These are phyloP conservation scores for Berberis vulgaris DNA, from an alignment of 164 flowering plant species.

Conservation along the genomic window DNA sequence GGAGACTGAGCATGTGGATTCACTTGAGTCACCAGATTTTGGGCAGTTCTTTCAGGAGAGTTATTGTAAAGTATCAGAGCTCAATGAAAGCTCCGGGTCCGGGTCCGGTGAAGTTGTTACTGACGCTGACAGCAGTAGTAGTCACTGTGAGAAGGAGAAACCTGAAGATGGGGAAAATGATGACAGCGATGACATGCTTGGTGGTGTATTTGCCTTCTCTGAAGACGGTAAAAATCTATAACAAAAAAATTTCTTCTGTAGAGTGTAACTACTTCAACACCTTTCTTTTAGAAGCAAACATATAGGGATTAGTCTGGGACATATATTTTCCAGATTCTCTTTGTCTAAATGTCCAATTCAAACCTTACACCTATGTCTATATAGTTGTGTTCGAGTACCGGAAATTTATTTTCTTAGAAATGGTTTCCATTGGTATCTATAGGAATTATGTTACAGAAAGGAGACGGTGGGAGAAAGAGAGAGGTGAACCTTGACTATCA, in stretches of 20 bases:
- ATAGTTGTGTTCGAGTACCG: too few species aligned
- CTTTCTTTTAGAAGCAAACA: background rate
- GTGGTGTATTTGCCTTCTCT: constrained; percentile 69
- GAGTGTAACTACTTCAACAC: background rate
- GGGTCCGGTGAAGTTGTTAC: constrained; percentile 30
- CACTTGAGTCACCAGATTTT: constrained; percentile 29
- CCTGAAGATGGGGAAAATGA: constrained; percentile 45
- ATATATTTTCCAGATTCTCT: too few species aligned
- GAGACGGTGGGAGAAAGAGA: too few species aligned
- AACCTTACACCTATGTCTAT: too few species aligned
- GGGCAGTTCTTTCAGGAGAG: constrained; percentile 43
- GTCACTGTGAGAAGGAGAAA: constrained; percentile 52
- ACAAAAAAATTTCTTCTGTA: background rate
- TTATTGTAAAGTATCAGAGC: constrained; percentile 44
- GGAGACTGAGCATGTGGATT: constrained; percentile 22
- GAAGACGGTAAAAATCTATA: constrained; percentile 47
- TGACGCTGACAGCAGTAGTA: constrained; percentile 44
- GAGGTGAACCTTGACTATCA: too few species aligned
- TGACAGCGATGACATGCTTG: constrained; percentile 66
- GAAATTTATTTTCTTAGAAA: too few species aligned
- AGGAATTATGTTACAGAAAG: too few species aligned
- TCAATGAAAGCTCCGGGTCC: constrained; percentile 18
- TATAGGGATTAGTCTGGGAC: too few species aligned
- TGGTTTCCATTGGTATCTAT: too few species aligned
- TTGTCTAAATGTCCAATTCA: too few species aligned